Evolutionary conservation across 495 filamentous ascomycete genomes (phyloP), one percentile per base, ranked within the genome.

Genomic region (Tuber umbilicatum): DNA sequence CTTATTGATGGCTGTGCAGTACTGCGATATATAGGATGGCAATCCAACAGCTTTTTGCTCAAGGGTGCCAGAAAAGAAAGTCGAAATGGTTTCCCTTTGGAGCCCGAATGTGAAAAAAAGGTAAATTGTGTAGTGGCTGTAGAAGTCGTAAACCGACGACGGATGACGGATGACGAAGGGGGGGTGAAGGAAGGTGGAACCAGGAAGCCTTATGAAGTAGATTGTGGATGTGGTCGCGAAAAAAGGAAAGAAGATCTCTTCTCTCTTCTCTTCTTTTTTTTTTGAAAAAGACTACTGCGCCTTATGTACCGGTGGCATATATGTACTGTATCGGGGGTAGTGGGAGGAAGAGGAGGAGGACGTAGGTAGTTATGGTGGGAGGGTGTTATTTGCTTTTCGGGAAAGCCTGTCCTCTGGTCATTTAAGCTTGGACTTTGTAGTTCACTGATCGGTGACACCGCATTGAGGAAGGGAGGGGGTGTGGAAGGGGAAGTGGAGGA

Each of bases 391-490:
- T 64, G 55, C 55, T 64, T 64, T 64, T 64, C 27, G 55, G 23
- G 47, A 64, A 10, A 27, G 55, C 4, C 55, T 73, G 74, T 69
- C 75, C 69, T 70, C 70, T 72, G 38, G 75, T 77, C 73, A 79
- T 78, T 79, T 78, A 79, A 79, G 77, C 77, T 79, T 79, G 77
- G 77, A 74, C 77, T 79, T 50, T 64, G 55, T 64, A 31, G 55
- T 64, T 64, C 68, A 78, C 43, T 60, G 60, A 72, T 71, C 76
- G 75, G 77, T 78, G 39, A 79, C 75, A 79, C 77, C 78, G 77
- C 77, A 79, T 79, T 60, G 77, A 70, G 55, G 55, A 31, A 60
- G 55, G 55, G 55, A n/a, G 55, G 55, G 45, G n/a, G 55, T 64
- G 47, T 55, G 47, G 47, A 55, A 55, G n/a, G 23, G 55, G 23